Percentiles rank a stretch among this genome's conserved stretches.
Conservation (phyloP, 2,329 filamentous ascomycete species). For the Zymoseptoria brevis region DNA sequence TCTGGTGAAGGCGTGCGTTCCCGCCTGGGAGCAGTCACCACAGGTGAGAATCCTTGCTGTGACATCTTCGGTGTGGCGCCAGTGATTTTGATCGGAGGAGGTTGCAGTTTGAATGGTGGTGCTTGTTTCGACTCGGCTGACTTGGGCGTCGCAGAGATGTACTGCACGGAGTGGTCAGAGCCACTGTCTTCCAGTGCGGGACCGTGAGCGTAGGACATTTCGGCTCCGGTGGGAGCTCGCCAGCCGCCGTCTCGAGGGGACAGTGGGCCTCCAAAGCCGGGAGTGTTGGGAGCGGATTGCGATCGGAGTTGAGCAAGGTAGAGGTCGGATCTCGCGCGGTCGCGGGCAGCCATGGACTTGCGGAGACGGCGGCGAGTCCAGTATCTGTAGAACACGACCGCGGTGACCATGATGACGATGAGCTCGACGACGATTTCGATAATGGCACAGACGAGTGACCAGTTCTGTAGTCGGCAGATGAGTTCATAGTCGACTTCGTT, state of each 20-base stretch:
- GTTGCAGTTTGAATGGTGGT: slow-evolving; percentile 73
- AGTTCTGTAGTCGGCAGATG: slow-evolving; percentile 89
- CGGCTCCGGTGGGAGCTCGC: slow-evolving; percentile 33
- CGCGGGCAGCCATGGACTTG: slow-evolving; percentile 94
- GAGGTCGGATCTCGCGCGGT: slow-evolving; percentile 87
- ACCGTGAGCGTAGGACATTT: slow-evolving; percentile 34
- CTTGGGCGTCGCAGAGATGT: slow-evolving; percentile 49
- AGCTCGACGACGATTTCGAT: slow-evolving; percentile 92
- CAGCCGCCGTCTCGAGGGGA: slow-evolving; percentile 51
- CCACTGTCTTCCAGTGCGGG: slow-evolving; percentile 28
- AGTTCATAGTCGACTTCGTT: slow-evolving; percentile 81
- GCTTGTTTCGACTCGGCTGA: slow-evolving; percentile 33
- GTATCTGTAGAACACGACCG: slow-evolving; percentile 92
- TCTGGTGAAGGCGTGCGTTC: slow-evolving; percentile 19
- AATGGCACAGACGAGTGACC: slow-evolving; percentile 91
- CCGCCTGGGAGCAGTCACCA: slow-evolving; percentile 16
- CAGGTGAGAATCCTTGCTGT: slow-evolving; percentile 55
- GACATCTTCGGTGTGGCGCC: slow-evolving; percentile 64
- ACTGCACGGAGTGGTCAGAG: slow-evolving; percentile 43
- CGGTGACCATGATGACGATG: slow-evolving; percentile 87
- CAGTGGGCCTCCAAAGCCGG: slow-evolving; percentile 58
- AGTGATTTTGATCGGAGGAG: slow-evolving; percentile 71
- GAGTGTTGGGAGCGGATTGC: slow-evolving; percentile 91
- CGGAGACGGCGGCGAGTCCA: slow-evolving; percentile 91
- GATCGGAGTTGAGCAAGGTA: slow-evolving; percentile 64